Evolutionary conservation across 1,284 basidiomycete genomes (phyloP).

Genomic region (Rhodotorula sp.): DNA sequence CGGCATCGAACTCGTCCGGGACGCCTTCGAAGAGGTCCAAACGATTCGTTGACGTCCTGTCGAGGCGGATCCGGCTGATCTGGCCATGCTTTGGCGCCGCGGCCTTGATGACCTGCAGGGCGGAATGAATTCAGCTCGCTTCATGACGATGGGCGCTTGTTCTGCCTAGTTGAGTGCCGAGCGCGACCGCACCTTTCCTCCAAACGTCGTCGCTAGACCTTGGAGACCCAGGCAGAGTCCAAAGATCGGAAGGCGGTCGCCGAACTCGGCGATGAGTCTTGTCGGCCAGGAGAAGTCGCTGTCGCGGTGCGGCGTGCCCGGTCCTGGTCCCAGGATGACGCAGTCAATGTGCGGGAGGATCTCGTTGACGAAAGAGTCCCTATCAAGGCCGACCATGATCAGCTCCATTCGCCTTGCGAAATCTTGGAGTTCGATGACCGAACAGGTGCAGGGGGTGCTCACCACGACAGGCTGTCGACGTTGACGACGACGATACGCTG

Average conservation of each 20-base stretch:
- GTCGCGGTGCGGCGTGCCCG: conserved; percentile 68
- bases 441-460: neutral
- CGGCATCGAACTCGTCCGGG: conserved; percentile 61
- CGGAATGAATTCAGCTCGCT: neutral
- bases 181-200: conserved; percentile 59
- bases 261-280: conserved; percentile 63
- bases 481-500: conserved; percentile 64
- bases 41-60: conserved; percentile 50
- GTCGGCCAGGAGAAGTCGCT: conserved; percentile 66
- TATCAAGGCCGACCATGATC: conserved; percentile 1
- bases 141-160: neutral
- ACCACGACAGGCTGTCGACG: conserved; percentile 62
- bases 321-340: conserved; percentile 72
- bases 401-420: neutral
- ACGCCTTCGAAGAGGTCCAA: conserved; percentile 60
- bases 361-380: conserved; percentile 54
- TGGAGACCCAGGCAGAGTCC: conserved; percentile 92
- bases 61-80: conserved; percentile 62
- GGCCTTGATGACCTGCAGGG: conserved; percentile 49
- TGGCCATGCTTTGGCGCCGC: conserved; percentile 66
- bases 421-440: neutral
- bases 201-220: conserved; percentile 76
- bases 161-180: conserved; percentile 49
- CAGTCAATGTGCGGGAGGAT: conserved; percentile 64
- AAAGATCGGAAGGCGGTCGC: conserved; percentile 65